These are phyloP conservation scores for Fusarium fujikuroi DNA, from an alignment of 2,329 filamentous ascomycete genomes.

Conservation along the genomic window DNA sequence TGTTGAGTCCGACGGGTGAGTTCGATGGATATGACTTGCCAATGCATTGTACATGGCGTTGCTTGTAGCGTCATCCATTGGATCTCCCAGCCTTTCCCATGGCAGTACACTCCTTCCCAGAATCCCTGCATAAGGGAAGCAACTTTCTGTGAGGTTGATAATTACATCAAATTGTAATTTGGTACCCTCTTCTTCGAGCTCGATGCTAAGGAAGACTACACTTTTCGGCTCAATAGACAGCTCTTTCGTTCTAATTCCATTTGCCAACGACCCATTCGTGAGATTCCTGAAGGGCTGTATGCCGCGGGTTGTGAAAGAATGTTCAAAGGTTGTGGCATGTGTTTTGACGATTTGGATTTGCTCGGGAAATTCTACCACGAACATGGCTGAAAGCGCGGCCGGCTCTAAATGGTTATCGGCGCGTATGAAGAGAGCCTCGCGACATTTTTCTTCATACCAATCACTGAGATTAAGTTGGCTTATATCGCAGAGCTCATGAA, in stretches of 20 bases:
- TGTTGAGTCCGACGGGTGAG: not conserved
- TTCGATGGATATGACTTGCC: not conserved
- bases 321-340: not conserved
- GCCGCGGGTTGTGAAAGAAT: accelerated
- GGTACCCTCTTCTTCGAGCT: not conserved
- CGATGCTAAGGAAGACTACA: not conserved
- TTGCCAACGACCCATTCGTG: accelerated
- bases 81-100: not conserved
- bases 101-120: accelerated
- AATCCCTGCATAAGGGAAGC: accelerated
- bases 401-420: not conserved
- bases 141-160: not conserved
- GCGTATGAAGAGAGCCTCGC: not conserved
- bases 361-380: not conserved
- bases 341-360: not conserved
- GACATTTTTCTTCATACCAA: not conserved
- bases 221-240: not conserved
- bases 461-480: not conserved
- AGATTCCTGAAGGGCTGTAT: accelerated
- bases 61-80: accelerated
- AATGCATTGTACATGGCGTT: not conserved
- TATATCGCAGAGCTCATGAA: not conserved
- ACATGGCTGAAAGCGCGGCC: accelerated
- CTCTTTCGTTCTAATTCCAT: accelerated
- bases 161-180: accelerated